These are phyloP conservation scores for Fusarium hostae DNA, from an alignment of 2,329 filamentous ascomycete species.

Conservation along the genomic window DNA sequence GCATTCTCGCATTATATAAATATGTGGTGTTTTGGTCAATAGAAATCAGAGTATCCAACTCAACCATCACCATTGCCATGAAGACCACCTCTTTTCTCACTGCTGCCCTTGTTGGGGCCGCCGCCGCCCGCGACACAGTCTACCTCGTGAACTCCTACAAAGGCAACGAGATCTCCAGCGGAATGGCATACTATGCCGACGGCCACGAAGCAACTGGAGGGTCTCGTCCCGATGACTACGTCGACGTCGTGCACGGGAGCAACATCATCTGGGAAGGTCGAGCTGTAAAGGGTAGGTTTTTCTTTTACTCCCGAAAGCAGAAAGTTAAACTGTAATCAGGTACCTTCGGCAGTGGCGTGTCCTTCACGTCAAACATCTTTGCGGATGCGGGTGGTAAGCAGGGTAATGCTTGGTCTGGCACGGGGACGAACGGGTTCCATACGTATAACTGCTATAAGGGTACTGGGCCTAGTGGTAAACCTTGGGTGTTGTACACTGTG, in stretches of 20 bases:
- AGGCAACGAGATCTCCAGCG: not conserved
- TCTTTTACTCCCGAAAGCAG: fast-evolving
- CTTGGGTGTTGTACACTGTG: not conserved
- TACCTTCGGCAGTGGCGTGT: not conserved
- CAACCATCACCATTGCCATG: fast-evolving
- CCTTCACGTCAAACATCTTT: slow-evolving; percentile 4
- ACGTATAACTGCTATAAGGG: not conserved
- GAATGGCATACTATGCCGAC: slow-evolving; percentile 2
- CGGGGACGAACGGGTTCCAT: slow-evolving; percentile 1
- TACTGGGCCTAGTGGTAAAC: not conserved
- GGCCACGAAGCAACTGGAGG: not conserved
- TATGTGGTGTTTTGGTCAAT: not conserved
- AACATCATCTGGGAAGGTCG: not conserved
- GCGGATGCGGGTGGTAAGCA: not conserved
- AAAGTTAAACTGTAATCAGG: not conserved
- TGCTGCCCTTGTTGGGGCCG: fast-evolving
- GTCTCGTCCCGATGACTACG: not conserved
- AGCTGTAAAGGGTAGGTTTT: not conserved
- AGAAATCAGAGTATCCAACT: not conserved
- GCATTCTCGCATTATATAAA: not conserved
- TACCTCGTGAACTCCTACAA: slow-evolving; percentile 10
- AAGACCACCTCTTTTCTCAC: not conserved
- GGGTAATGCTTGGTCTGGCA: not conserved
- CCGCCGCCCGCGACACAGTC: fast-evolving
- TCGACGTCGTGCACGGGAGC: not conserved